Percentiles rank a stretch among this genome's conserved stretches.
Evolutionary conservation across 768 basidiomycete species (phyloP).

Genomic region (Tulasnella calospora): DNA sequence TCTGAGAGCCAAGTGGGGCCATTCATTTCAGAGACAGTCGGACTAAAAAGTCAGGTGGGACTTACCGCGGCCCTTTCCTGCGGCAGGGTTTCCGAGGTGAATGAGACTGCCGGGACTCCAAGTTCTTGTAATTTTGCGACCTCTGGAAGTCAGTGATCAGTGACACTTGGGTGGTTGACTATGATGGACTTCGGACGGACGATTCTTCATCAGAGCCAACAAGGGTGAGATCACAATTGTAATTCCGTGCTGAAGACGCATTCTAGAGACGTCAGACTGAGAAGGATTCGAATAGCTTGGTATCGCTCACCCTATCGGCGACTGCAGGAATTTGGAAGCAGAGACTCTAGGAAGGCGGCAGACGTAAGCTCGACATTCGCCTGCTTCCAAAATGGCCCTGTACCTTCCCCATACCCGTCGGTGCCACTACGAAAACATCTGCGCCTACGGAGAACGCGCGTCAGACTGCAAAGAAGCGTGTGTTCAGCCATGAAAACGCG

Average conservation of each 20-base stretch:
- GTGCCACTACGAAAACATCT: conserved; percentile 76
- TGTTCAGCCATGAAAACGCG: conserved; percentile 31
- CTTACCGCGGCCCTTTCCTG: conserved; percentile 54
- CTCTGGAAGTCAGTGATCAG: conserved; percentile 42
- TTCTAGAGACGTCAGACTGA: not conserved
- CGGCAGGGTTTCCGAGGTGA: conserved; percentile 60
- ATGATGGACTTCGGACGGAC: conserved; percentile 41
- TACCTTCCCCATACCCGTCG: conserved; percentile 88
- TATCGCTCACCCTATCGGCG: conserved; percentile 48
- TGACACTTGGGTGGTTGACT: not conserved
- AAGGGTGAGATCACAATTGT: conserved; percentile 75
- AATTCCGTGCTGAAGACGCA: conserved; percentile 50
- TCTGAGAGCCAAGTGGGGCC: conserved; percentile 41
- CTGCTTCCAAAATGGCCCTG: conserved; percentile 10
- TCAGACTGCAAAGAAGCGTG: not conserved
- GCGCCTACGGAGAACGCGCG: conserved; percentile 42
- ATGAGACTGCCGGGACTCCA: conserved; percentile 53
- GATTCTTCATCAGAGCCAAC: conserved; percentile 77
- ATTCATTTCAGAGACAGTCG: not conserved
- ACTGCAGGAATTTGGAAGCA: conserved; percentile 83
- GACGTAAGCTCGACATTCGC: not conserved
- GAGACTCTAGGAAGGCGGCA: conserved; percentile 50
- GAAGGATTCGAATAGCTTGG: not conserved
- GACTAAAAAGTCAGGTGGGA: not conserved
- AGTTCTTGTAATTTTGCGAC: conserved; percentile 54